Base-by-base conservation (phyloP, 768 basidiomycete genomes). In the Russula sp. region DNA sequence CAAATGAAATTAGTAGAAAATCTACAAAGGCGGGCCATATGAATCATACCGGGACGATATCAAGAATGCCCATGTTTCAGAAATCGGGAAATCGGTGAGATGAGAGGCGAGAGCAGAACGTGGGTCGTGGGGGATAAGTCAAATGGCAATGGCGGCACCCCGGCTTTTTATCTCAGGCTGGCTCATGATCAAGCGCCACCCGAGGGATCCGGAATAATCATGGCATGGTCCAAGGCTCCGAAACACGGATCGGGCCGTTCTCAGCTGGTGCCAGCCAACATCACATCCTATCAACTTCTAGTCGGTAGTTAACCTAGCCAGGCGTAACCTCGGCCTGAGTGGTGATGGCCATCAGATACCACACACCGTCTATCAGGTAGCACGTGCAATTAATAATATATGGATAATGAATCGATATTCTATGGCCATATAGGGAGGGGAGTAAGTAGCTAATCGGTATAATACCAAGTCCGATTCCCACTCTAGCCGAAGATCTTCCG, bases 1-100 rank as follows among this genome's bases (percentile, higher is more conserved):
- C 60, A 47, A 29, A 58, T 58, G 13, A 11, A 22, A 49, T 56
- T 3, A 58, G 39, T 14, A 56, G 48, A 54, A 59, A 63, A 25
- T 13, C 11, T 16, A 36, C 22, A 2, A 16, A 53, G 6, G 47
- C 7, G 46, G 20, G 20, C 4, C n/a, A 46, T 36, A 29, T 18
- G 42, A 36, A 35, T 35, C 88, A 66, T 72, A 93, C 90, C 57
- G 90, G 90, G 66, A 93, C 88, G 71, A 90, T 80, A 70, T 91
- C 89, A 72, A 91, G 86, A 69, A 90, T 74, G 69, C 89, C 90
- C 90, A 90, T 90, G 61, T 58, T 72, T 20, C 29, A 45, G 36
- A n/a, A 25, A 22, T 42, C 18, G 54, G 16, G 20, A 43, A 29
- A 18, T 59, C 14, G 18, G 50, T 38, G 39, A 32, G 36, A 29